Evolutionary conservation across 805 yeast genomes (phyloP).

Genomic region (Metschnikowia arizonensis): DNA sequence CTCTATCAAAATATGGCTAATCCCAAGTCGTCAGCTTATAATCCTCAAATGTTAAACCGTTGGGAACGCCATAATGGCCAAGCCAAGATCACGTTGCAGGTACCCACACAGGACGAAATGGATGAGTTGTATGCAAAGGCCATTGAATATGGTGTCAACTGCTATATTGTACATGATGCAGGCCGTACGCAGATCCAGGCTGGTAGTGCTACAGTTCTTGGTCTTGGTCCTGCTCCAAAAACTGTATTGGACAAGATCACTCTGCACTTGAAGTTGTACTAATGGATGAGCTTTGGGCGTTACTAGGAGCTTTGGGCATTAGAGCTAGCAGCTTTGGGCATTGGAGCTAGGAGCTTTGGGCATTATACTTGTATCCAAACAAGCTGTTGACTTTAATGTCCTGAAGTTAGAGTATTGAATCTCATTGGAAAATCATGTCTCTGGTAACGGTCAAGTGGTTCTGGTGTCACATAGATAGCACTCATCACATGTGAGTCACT

Average conservation of each 20-base stretch:
- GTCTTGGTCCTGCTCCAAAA: constrained; percentile 95
- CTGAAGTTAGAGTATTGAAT: too few species aligned
- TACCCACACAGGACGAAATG: constrained; percentile 64
- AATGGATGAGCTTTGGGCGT: too few species aligned
- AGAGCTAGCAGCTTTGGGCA: too few species aligned
- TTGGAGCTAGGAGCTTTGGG: too few species aligned
- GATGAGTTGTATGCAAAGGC: constrained; percentile 78
- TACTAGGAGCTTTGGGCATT: too few species aligned
- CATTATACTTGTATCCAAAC: too few species aligned
- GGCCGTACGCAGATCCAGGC: constrained; percentile 97
- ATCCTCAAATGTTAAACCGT: constrained; percentile 59
- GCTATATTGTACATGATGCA: constrained; percentile 87
- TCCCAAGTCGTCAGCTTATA: constrained; percentile 49
- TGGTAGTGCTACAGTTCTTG: constrained; percentile 94
- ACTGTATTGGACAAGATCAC: constrained; percentile 76
- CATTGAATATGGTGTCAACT: constrained; percentile 69
- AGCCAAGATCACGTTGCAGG: constrained; percentile 86
- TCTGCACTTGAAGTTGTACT: constrained; percentile 70
- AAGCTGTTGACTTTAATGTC: too few species aligned
- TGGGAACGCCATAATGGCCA: constrained; percentile 84
- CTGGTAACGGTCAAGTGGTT: too few species aligned
- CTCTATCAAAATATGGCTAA: constrained; percentile 67
- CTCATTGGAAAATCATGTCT: too few species aligned
- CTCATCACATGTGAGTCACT: too few species aligned
- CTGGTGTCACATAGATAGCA: too few species aligned